These are phyloP conservation scores for Atractiella rhizophila DNA, from an alignment of 768 basidiomycete species.

Conservation along the genomic window DNA sequence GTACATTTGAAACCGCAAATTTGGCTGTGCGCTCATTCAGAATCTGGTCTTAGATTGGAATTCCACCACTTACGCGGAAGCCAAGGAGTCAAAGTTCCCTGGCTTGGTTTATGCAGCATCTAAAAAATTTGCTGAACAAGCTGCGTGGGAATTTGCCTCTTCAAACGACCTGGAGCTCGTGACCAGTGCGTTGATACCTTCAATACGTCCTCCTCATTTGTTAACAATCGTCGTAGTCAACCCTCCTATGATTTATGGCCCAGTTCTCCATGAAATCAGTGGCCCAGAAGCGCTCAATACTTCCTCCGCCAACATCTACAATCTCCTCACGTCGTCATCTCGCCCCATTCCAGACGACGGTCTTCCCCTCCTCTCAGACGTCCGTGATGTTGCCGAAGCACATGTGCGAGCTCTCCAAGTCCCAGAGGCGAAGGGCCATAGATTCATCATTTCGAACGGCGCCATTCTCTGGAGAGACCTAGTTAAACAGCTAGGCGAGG, in stretches of 20 bases:
- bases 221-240: too few species aligned
- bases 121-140: slow-evolving; percentile 15
- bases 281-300: slow-evolving; percentile 12
- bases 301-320: slow-evolving; percentile 11
- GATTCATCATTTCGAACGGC: slow-evolving; percentile 13
- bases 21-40: neutral
- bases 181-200: neutral
- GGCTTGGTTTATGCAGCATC: neutral
- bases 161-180: too few species aligned
- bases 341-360: slow-evolving; percentile 8
- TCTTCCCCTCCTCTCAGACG: slow-evolving; percentile 12
- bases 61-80: slow-evolving; percentile 11
- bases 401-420: slow-evolving; percentile 9
- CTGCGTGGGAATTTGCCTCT: slow-evolving; percentile 13
- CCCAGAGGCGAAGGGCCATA: slow-evolving; percentile 4
- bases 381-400: slow-evolving; percentile 11
- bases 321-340: slow-evolving; percentile 9
- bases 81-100: neutral
- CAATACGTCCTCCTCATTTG: too few species aligned
- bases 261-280: slow-evolving; percentile 8
- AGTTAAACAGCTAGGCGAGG: neutral
- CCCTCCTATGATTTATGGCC: slow-evolving; percentile 18
- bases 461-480: slow-evolving; percentile 15
- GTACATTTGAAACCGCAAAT: neutral
- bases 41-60: slow-evolving; percentile 14